Evolutionary conservation across 73 alveolate species (phyloP), one percentile per base, ranked within the genome.

Genomic region (Diophrys appendiculata): DNA sequence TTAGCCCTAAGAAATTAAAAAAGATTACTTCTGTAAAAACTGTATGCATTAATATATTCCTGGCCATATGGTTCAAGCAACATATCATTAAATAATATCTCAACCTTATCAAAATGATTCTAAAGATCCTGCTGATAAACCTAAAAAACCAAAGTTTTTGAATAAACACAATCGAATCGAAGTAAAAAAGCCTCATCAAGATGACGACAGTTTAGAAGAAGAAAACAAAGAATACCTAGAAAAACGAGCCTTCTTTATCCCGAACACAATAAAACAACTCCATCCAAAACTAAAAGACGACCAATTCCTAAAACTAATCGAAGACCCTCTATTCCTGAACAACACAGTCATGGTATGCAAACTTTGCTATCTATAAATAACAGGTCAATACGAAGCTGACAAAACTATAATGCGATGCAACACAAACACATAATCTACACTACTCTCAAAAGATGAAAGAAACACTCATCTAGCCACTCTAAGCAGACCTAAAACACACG

Each of bases 201-300:
- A 43, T 43, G 60, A 43, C 18, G 60, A 43, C 18, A 11, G n/a
- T 11, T 18, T 43, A 11, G 60, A 43, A 11, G 60, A 43, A 11
- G 5, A 5, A 43, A 43, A 43, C 18, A 43, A 43, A 43, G 60
- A 11, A 5, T 43, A 43, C 18, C 60, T 43, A 43, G 18, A 43
- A 2, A 67, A 67, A 67, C 5, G 29, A 54, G 18, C 31, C 5
- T 67, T 67, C 31, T 3, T 2, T 5, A 67, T 67, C 75, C 75
- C 75, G 1, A 23, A 23, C 2, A n/a, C 29, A 28, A 67, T 67
- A 1, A 67, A 67, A 31, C 29, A 1, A 3, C 54, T 67, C 24
- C 75, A 67, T 28, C 75, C 75, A 26, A 67, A 67, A 28, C 1
- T 67, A 24, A 18, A 54, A 67, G 75, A 67, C 2, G 75, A 67